Conservation (phyloP, 1,139 yeast species). For the Groenewaldozyma sp. region DNA sequence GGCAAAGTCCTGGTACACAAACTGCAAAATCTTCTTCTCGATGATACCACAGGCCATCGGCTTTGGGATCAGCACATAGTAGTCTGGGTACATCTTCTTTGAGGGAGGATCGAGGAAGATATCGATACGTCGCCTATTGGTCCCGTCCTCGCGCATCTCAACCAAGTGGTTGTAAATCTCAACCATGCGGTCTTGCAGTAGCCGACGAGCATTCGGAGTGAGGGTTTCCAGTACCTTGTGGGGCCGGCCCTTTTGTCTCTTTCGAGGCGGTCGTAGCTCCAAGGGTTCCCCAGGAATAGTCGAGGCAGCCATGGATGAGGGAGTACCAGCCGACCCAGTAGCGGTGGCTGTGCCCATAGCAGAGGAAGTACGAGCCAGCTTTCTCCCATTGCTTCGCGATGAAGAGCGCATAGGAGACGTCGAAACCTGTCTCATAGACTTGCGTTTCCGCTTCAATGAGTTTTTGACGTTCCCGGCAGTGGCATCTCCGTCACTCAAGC, state of each 20-base stretch:
- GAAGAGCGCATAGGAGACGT: too few species aligned
- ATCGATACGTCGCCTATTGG: conserved; percentile 35
- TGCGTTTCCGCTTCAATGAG: conserved; percentile 3
- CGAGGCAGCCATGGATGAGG: conserved; percentile 1
- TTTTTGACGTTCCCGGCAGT: conserved; percentile 6
- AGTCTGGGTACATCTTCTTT: conserved; percentile 71
- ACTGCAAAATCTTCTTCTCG: conserved; percentile 46
- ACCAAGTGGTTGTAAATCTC: conserved; percentile 18
- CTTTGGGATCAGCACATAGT: conserved; percentile 63
- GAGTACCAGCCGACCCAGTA: conserved; percentile 3
- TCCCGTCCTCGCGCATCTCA: conserved; percentile 14
- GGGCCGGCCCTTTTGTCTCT: conserved; percentile 9
- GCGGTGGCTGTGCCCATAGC: conserved; percentile 5
- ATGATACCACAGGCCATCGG: conserved; percentile 77
- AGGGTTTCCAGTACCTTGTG: conserved; percentile 4
- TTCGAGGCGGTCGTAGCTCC: conserved; percentile 11
- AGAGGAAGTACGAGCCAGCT: background rate
- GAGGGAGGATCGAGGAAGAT: conserved; percentile 63
- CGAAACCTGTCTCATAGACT: background rate
- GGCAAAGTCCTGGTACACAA: conserved; percentile 44
- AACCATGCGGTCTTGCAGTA: conserved; percentile 18
- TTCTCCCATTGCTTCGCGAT: too few species aligned
- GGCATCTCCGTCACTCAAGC: conserved; percentile 3
- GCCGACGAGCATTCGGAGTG: conserved; percentile 18
- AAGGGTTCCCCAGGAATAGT: conserved; percentile 9